These are phyloP conservation scores for Carex myosuroides DNA, from an alignment of 176 grass and related monocot genomes.

Conservation along the genomic window DNA sequence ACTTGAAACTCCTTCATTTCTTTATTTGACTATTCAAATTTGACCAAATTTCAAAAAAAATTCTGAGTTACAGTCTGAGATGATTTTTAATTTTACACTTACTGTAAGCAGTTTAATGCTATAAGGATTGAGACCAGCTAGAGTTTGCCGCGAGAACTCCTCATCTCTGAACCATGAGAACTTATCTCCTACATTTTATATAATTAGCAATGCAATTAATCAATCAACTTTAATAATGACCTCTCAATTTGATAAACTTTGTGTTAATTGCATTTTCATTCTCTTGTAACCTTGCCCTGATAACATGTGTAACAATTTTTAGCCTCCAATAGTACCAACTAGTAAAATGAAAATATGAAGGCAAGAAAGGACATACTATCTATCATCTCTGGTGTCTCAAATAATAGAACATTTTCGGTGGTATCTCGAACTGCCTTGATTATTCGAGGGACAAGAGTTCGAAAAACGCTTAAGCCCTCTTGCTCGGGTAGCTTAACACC, in stretches of 20 bases:
- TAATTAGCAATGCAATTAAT: not conserved
- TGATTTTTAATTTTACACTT: not conserved
- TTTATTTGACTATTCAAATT: too few relatives aligned
- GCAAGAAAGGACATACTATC: constrained; percentile 30
- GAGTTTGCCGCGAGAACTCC: constrained; percentile 67
- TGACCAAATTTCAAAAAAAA: not conserved
- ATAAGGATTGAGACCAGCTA: constrained; percentile 63
- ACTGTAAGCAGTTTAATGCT: constrained; percentile 65
- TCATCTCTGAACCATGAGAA: constrained; percentile 78
- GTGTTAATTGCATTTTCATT: not conserved
- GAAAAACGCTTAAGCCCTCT: not conserved
- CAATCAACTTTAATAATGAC: not conserved
- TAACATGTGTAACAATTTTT: not conserved
- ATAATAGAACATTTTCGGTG: constrained; percentile 59
- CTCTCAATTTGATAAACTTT: not conserved
- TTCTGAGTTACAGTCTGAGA: not conserved
- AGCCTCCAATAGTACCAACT: not conserved
- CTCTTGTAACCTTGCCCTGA: not conserved
- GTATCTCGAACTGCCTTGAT: constrained; percentile 40
- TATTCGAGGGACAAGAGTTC: constrained; percentile 37
- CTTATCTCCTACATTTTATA: constrained; percentile 50
- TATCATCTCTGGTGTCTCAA: constrained; percentile 66
- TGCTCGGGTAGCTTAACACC: constrained; percentile 43
- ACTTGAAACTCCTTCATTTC: too few relatives aligned
- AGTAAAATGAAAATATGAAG: not conserved